Base-by-base conservation (phyloP, 805 yeast species). In the Suhomyces kilbournensis region DNA sequence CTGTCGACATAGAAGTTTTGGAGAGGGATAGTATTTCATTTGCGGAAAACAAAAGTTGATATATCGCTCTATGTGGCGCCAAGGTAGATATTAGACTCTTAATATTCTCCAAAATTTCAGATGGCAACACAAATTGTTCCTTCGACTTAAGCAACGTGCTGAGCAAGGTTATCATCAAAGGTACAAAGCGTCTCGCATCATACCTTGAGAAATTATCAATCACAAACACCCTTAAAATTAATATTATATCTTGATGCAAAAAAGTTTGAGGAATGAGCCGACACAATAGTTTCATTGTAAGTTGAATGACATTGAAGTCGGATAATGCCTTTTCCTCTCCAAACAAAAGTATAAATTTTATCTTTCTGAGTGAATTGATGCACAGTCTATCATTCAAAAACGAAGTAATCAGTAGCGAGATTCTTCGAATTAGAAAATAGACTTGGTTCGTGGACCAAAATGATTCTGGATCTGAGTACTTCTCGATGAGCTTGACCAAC, bases 361-460 rank as follows among this genome's bases (percentile, higher is more conserved):
- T 48, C 50, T 63, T 69, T 51, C 81, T 65, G 5, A 80, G 38
- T 25, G 55, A 49, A 4, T 62, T 12, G 1, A 58, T 7, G 43
- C 56, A 64, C 15, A 70, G 70, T 2, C 66, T 60, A 20, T 44
- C 26, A 20, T 65, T 54, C 1, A 58, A 22, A 0, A 73, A 50
- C 1, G 52, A 20, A 0, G 62, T 58, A 2, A 77, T 42, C 2
- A 60, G 42, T 2, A 63, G 32, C 2, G 75, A 50, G 2, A 75
- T 22, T 22, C 71, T 67, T n/a, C 76, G 63, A 1, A 69, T 40
- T 2, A 80, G 47, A 58, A 79, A 79, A 54, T 72, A 72, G 6
- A 71, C 59, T 7, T 56, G 57, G 3, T 64, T 60, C 1, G 65
- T 50, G 1, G 57, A 43, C 83, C 83, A 80, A 30, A 70, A 68